Evolutionary conservation across 2,329 filamentous ascomycete species (phyloP), one percentile per base, ranked within the genome.

Genomic region (Trichophaea hybrida): DNA sequence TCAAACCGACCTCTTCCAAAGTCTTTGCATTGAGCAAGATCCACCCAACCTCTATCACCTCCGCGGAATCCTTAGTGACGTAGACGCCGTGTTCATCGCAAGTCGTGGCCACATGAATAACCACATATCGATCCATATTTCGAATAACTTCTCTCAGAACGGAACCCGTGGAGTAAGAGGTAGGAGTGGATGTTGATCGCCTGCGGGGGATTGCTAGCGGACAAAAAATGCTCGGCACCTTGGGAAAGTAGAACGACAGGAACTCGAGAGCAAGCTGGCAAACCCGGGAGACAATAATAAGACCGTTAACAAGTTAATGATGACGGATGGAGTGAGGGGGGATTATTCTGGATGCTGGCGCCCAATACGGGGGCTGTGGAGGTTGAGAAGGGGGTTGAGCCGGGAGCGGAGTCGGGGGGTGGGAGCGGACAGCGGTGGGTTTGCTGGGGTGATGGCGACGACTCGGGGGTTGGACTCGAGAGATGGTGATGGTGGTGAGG

Each of bases 71-170:
- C 76, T 97, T 97, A 62, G 93, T 98, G 61, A 98, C 93, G 74
- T 98, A 98, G 67, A 98, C 93, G 65, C 93, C 93, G 75, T 98
- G 93, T 74, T 98, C 93, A 74, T 98, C 93, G 75, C 93, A 98
- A 68, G 93, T 98, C 38, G 93, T 98, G 65, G 93, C 93, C 71
- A 97, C 91, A 75, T 98, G 93, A 73, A 97, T 95, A 71, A 98
- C 88, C 67, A 96, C 86, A 75, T 95, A 98, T 73, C 91, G 87
- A 77, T 98, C 93, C 75, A 95, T 81, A 75, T 85, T 85, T 32
- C 34, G 34, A n/a, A 1, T 37, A 13, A 35, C 13, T 49, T n/a
- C 44, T 49, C 44, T 49, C 44, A 17, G 24, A n/a, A 24, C 24
- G 44, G 24, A 49, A 12, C 13, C 44, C 44, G 44, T 49, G 44